These are phyloP conservation scores for Lasiosphaeria miniovina DNA, from an alignment of 495 filamentous ascomycete species.

Conservation along the genomic window DNA sequence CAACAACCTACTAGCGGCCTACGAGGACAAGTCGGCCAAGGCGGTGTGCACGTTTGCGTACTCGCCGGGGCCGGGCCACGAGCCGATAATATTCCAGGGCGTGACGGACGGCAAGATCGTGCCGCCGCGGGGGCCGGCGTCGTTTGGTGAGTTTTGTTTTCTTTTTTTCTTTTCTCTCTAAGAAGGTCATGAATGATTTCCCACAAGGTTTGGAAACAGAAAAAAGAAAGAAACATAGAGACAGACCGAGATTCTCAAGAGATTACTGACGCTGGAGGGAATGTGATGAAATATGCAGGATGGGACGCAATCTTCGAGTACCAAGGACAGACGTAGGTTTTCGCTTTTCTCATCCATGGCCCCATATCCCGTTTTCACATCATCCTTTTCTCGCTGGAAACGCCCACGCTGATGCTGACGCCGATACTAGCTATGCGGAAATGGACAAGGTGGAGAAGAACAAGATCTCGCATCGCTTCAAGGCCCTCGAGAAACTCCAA, in stretches of 20 bases:
- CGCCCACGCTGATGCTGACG: too few relatives aligned
- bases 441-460: constrained; percentile 95
- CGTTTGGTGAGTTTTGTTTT: constrained; percentile 66
- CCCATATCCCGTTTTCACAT: constrained; percentile 7
- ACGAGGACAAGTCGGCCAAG: constrained; percentile 83
- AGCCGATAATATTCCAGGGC: constrained; percentile 89
- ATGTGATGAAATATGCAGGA: constrained; percentile 43
- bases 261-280: too few relatives aligned
- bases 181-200: too few relatives aligned
- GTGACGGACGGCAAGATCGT: constrained; percentile 74
- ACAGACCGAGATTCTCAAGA: too few relatives aligned
- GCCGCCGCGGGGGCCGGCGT: constrained; percentile 64
- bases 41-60: constrained; percentile 97
- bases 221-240: too few relatives aligned
- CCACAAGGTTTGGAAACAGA: too few relatives aligned
- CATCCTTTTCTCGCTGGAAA: background rate
- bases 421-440: constrained; percentile 66
- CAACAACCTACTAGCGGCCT: constrained; percentile 87
- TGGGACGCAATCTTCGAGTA: constrained; percentile 99
- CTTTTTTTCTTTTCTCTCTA: constrained; percentile 15
- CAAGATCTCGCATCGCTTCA: constrained; percentile 82
- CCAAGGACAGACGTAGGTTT: constrained; percentile 76
- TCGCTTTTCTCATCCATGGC: background rate
- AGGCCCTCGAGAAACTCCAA: constrained; percentile 80
- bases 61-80: constrained; percentile 76